phyloP scores from a whole-genome alignment of 192 early-diverging fungal species.

The Haplosporangium gracile region DNA sequence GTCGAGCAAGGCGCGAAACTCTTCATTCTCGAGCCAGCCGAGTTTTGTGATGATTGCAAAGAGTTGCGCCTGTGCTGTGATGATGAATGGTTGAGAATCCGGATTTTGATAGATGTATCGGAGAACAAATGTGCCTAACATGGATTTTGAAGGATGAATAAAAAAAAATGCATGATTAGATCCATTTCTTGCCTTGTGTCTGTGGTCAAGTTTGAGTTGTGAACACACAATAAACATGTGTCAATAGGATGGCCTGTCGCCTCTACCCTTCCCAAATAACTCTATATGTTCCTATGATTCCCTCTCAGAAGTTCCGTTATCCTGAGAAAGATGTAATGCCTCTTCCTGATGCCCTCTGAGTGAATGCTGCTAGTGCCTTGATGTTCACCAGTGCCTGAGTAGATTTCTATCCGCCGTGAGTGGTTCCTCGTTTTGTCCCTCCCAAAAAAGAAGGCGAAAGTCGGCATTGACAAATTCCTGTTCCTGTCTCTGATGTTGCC shows the following conservation, averaged over 20 bases:
- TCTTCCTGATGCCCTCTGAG: not conserved
- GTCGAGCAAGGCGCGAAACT: constrained; percentile 68
- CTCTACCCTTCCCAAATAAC: not conserved
- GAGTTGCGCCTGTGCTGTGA: constrained; percentile 69
- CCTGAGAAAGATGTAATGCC: not conserved
- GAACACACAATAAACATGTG: constrained; percentile 4
- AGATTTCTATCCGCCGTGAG: not conserved
- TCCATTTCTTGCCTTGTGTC: not conserved
- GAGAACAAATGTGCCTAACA: constrained; percentile 72
- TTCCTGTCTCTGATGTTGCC: not conserved
- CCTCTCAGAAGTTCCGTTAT: not conserved
- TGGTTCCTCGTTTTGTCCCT: not conserved
- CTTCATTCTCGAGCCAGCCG: constrained; percentile 81
- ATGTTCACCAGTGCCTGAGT: not conserved
- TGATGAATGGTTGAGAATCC: constrained; percentile 69
- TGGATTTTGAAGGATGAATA: not conserved
- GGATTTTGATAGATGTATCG: constrained; percentile 69
- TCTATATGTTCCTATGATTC: not conserved
- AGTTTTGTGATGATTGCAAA: constrained; percentile 75
- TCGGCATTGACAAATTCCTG: not conserved
- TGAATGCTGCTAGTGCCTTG: too few species aligned
- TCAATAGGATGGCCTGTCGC: not conserved
- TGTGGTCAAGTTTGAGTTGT: not conserved
- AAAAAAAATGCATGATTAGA: constrained; percentile 23
- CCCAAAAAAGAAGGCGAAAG: not conserved